Percentiles rank a stretch among this genome's conserved stretches.
Conservation (phyloP, 495 filamentous ascomycete species). For the Hyaloscypha hepaticicola region DNA sequence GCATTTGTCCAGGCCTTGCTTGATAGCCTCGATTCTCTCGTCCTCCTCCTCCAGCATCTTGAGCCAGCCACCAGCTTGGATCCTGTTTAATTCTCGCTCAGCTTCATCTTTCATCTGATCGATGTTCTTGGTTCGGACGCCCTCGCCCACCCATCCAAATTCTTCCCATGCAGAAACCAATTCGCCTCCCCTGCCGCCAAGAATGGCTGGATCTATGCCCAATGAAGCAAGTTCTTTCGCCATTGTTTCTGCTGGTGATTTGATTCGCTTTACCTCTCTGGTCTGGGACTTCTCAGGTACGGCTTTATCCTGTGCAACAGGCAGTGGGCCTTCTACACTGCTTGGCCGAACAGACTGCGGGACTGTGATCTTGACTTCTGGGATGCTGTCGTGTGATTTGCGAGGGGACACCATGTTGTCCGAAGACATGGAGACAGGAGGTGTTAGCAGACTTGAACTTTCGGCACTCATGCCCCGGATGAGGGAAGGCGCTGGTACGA, state of each 20-base stretch:
- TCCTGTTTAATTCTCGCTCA: conserved; percentile 81
- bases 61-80: conserved; percentile 92
- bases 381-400: conserved; percentile 39
- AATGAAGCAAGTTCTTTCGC: conserved; percentile 74
- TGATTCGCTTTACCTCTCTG: conserved; percentile 44
- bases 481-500: conserved; percentile 68
- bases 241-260: conserved; percentile 70
- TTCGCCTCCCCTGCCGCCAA: conserved; percentile 63
- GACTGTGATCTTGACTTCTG: conserved; percentile 51
- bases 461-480: conserved; percentile 24
- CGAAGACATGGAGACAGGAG: conserved; percentile 33
- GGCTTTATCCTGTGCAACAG: conserved; percentile 38
- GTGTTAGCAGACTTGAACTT: conserved; percentile 22
- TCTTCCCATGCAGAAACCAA: conserved; percentile 79
- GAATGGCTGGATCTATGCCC: conserved; percentile 66
- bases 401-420: conserved; percentile 34
- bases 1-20: conserved; percentile 78
- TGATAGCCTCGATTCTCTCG: conserved; percentile 79
- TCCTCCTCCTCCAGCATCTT: conserved; percentile 86
- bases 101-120: conserved; percentile 82
- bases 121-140: conserved; percentile 67
- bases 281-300: conserved; percentile 28
- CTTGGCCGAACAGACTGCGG: conserved; percentile 37
- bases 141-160: conserved; percentile 84
- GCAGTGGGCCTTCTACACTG: conserved; percentile 37